Evolutionary conservation across 1,139 yeast genomes (phyloP).

Genomic region (Candida dubliniensis): DNA sequence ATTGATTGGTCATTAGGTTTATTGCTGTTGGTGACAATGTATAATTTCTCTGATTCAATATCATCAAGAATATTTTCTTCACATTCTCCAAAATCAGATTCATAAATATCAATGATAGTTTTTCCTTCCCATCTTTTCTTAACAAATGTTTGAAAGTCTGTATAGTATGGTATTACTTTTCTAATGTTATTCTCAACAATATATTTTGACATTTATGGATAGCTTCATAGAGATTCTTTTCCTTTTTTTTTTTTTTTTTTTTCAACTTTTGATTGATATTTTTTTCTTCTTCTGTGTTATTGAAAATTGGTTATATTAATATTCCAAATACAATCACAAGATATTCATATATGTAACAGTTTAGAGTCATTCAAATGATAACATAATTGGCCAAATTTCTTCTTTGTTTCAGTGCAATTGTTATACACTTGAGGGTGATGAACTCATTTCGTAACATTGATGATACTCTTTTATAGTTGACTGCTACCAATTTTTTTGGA

Average conservation of each 20-base stretch:
- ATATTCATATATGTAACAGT: too few species aligned
- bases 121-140: constrained; percentile 52
- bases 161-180: constrained; percentile 48
- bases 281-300: too few species aligned
- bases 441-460: too few species aligned
- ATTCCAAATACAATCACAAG: too few species aligned
- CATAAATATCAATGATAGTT: constrained; percentile 43
- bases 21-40: constrained; percentile 28
- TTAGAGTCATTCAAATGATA: too few species aligned
- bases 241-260: not conserved
- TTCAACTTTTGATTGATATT: not conserved
- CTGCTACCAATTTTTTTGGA: too few species aligned
- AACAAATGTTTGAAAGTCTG: constrained; percentile 37
- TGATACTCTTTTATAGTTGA: too few species aligned
- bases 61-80: constrained; percentile 25
- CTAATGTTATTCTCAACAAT: constrained; percentile 43
- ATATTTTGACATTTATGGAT: constrained; percentile 14
- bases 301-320: too few species aligned
- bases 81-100: constrained; percentile 44
- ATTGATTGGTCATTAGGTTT: constrained; percentile 18
- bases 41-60: constrained; percentile 25
- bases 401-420: too few species aligned
- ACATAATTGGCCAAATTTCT: too few species aligned
- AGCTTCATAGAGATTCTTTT: too few species aligned
- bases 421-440: too few species aligned